These are phyloP conservation scores for Thermomyces lanuginosus DNA, from an alignment of 2,329 filamentous ascomycete genomes.

Conservation along the genomic window DNA sequence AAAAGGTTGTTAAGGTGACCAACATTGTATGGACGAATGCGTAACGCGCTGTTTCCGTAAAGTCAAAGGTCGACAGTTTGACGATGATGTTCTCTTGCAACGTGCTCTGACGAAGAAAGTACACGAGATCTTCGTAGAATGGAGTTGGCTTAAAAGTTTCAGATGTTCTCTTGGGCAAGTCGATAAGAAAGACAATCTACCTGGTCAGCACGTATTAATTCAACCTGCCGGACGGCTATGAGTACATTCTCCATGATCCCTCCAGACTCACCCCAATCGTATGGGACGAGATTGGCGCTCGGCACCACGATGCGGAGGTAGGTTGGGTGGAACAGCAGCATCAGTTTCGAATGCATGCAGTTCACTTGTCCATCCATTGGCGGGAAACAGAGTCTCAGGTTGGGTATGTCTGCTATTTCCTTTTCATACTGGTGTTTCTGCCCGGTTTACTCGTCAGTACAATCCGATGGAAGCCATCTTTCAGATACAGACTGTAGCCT, in stretches of 20 bases:
- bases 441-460: not conserved
- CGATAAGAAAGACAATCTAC: constrained; percentile 75
- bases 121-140: constrained; percentile 55
- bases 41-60: constrained; percentile 51
- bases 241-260: constrained; percentile 62
- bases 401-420: constrained; percentile 29
- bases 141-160: constrained; percentile 22
- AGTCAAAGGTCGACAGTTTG: constrained; percentile 67
- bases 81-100: constrained; percentile 47
- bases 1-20: constrained; percentile 22
- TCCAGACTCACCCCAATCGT: constrained; percentile 71
- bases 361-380: constrained; percentile 54
- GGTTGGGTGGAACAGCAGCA: constrained; percentile 61
- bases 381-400: constrained; percentile 61
- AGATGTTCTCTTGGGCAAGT: constrained; percentile 45
- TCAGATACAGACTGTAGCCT: constrained; percentile 23
- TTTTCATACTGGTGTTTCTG: constrained; percentile 23
- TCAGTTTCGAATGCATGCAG: constrained; percentile 87
- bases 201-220: constrained; percentile 6
- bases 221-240: not conserved
- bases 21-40: constrained; percentile 78
- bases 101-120: constrained; percentile 52
- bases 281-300: constrained; percentile 67
- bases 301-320: constrained; percentile 71
- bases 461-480: not conserved